phyloP scores from a whole-genome alignment of 768 basidiomycete genomes.

The Trametes cinnabarina region DNA sequence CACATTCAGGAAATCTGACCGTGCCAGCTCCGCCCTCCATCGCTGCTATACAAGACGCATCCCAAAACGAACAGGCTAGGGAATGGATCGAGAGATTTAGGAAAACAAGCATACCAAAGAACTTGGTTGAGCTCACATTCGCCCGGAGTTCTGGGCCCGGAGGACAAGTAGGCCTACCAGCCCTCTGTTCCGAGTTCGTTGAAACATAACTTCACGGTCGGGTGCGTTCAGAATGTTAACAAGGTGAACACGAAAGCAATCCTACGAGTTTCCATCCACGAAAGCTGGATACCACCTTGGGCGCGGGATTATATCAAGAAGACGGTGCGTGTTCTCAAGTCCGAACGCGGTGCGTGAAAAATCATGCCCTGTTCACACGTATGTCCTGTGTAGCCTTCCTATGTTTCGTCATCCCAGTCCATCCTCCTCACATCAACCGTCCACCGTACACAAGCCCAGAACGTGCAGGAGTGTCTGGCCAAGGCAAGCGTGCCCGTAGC shows the following conservation, averaged over 20 bases:
- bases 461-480: slow-evolving; percentile 65
- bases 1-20: neutral
- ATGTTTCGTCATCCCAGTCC: slow-evolving; percentile 64
- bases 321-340: slow-evolving; percentile 41
- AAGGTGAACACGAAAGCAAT: slow-evolving; percentile 86
- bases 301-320: slow-evolving; percentile 45
- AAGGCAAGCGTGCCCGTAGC: slow-evolving; percentile 43
- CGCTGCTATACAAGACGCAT: slow-evolving; percentile 29
- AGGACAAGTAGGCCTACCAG: slow-evolving; percentile 58
- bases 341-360: neutral
- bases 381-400: slow-evolving; percentile 49
- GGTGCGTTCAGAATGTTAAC: slow-evolving; percentile 68
- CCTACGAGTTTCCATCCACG: slow-evolving; percentile 54
- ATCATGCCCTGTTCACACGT: neutral
- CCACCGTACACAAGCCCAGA: slow-evolving; percentile 76
- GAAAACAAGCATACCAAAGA: slow-evolving; percentile 43
- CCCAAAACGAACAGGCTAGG: slow-evolving; percentile 39
- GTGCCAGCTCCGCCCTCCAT: slow-evolving; percentile 45
- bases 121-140: slow-evolving; percentile 61
- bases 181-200: too few species aligned
- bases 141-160: slow-evolving; percentile 83
- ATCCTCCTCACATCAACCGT: slow-evolving; percentile 67
- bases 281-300: slow-evolving; percentile 72
- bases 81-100: slow-evolving; percentile 56
- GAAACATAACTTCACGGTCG: neutral